Conservation (phyloP, 768 basidiomycete genomes). For the Steccherinum ochraceum region DNA sequence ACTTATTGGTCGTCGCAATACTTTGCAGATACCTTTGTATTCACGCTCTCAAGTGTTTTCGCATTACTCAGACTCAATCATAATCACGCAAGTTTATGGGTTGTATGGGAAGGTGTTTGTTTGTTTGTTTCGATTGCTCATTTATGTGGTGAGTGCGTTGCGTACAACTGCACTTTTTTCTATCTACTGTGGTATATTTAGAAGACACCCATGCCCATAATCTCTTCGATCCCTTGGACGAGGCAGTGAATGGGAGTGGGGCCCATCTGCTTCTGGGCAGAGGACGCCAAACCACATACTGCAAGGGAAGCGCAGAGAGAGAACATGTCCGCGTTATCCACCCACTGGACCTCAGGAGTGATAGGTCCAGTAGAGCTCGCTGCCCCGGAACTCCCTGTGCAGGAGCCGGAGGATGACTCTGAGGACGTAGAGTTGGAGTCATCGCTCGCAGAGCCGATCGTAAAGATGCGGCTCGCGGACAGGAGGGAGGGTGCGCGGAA, state of each 20-base stretch:
- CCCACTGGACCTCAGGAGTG: slow-evolving; percentile 7
- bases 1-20: background rate
- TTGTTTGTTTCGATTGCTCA: background rate
- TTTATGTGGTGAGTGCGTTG: background rate
- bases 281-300: background rate
- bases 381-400: slow-evolving; percentile 1
- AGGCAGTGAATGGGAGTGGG: background rate
- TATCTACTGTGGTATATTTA: background rate
- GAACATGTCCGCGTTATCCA: background rate
- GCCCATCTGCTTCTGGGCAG: background rate
- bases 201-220: background rate
- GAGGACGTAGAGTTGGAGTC: background rate
- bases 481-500: background rate
- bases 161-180: background rate
- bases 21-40: background rate
- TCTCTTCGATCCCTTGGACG: background rate
- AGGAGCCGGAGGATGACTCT: background rate
- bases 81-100: no score
- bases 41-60: no score
- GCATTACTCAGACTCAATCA: no score
- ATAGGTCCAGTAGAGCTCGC: slow-evolving; percentile 13
- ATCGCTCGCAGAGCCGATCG: slow-evolving; percentile 6
- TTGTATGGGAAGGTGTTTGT: no score
- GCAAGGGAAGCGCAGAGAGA: background rate
- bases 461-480: slow-evolving; percentile 1